Evolutionary conservation across 495 filamentous ascomycete genomes (phyloP), one percentile per base, ranked within the genome.

Genomic region (Podospora pseudoanserina): DNA sequence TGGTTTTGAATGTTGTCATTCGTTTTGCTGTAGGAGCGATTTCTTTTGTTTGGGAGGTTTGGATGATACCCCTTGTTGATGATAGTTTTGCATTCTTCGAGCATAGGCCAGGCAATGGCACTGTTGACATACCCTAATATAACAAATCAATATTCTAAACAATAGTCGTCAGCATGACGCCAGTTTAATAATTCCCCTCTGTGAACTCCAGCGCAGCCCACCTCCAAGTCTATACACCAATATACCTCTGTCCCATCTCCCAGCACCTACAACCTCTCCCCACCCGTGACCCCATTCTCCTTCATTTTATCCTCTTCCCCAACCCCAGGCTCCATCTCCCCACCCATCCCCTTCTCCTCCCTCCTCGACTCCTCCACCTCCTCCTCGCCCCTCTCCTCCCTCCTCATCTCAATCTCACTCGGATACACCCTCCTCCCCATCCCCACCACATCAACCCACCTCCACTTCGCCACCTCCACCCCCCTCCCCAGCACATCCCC

Each of bases 371-470:
- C 39, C 19, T n/a, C 71, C 13, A 74, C 66, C 15, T 71, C 58
- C 28, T 53, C 60, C 34, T 59, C 62, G 3, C 62, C 60, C 13
- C 26, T 60, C 34, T 34, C 64, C 1, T 26, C 11, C 39, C 19
- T 20, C 26, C 16, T 5, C 23, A 75, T 39, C 20, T 75, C 72
- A n/a, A 71, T 55, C 63, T 77, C 75, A 26, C 60, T 67, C 11
- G 69, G 70, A 19, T 53, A 69, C 3, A 68, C 63, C 15, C 72
- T 60, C 11, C 67, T 70, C 39, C 81, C 80, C 77, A 84, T 68
- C 4, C 81, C 81, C 5, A 83, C 74, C 23, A 81, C 75, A 44
- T 83, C 76, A 57, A 84, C 78, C 76, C 79, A 82, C 49, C 60
- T 56, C 82, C 77, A 77, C 9, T 70, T 68, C 20, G 74, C 73